Evolutionary conservation across 257 asterid species (phyloP).

Genomic region (Jacaranda mimosifolia): DNA sequence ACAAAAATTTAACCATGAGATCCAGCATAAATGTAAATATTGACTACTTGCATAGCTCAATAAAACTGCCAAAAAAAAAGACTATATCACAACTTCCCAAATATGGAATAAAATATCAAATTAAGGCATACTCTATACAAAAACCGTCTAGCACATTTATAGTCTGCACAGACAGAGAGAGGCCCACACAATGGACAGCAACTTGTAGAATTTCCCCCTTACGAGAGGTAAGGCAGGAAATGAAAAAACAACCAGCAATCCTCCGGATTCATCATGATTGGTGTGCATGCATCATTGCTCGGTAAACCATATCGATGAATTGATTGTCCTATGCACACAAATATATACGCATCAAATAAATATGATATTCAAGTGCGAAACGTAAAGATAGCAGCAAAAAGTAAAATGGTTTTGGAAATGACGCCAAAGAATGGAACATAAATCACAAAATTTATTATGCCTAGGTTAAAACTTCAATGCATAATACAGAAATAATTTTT

Average conservation of each 20-base stretch:
- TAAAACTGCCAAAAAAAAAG: constrained; percentile 2
- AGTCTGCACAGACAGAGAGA: constrained; percentile 26
- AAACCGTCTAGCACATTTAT: constrained; percentile 30
- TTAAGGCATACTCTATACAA: constrained; percentile 46
- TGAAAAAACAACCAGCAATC: constrained; percentile 19
- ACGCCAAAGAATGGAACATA: neutral
- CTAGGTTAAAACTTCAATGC: too few species aligned
- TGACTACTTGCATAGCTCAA: neutral
- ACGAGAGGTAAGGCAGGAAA: constrained; percentile 26
- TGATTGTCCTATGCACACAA: constrained; percentile 67
- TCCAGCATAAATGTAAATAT: neutral
- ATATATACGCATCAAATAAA: neutral
- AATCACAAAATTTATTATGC: neutral
- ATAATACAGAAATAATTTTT: neutral
- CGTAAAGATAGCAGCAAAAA: neutral
- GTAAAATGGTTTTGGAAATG: neutral
- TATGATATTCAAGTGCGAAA: neutral
- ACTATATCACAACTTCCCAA: constrained; percentile 10
- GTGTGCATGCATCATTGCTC: constrained; percentile 77
- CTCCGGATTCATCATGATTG: constrained; percentile 53
- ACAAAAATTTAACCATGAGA: neutral
- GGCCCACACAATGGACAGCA: constrained; percentile 39
- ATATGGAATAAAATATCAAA: constrained; percentile 22
- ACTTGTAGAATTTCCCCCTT: constrained; percentile 36
- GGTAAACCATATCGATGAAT: constrained; percentile 84